A percentile compares a stretch with the other conserved stretches of the same genome.
Conservation (phyloP, 805 yeast species). For the Yamadazyma sp. region DNA sequence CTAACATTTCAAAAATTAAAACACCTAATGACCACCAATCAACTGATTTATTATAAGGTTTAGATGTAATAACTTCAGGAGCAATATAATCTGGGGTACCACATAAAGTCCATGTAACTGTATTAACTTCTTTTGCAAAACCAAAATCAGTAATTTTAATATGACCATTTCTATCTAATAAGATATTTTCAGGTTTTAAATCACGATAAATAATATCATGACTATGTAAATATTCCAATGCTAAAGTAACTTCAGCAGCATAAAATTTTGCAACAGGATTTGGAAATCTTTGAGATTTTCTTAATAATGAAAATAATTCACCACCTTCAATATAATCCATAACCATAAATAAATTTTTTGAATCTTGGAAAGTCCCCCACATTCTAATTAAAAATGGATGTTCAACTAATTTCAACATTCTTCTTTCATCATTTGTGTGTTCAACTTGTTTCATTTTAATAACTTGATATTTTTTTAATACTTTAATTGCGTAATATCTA, state of each 20-base stretch:
- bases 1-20: conserved; percentile 58
- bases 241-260: conserved; percentile 60
- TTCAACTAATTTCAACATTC: conserved; percentile 55
- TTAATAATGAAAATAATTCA: conserved; percentile 51
- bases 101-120: conserved; percentile 60
- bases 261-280: conserved; percentile 63
- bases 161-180: conserved; percentile 58
- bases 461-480: conserved; percentile 54
- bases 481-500: conserved; percentile 58
- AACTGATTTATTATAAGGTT: conserved; percentile 60
- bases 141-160: conserved; percentile 62
- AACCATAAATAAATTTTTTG: conserved; percentile 55
- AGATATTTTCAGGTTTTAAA: conserved; percentile 59
- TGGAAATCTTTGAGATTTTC: conserved; percentile 59
- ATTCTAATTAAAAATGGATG: conserved; percentile 59
- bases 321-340: conserved; percentile 69
- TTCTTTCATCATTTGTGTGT: conserved; percentile 60
- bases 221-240: conserved; percentile 57
- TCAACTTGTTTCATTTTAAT: conserved; percentile 62
- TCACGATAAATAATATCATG: conserved; percentile 59
- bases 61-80: conserved; percentile 62
- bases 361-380: conserved; percentile 69
- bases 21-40: conserved; percentile 69
- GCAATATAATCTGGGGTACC: conserved; percentile 67
- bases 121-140: conserved; percentile 58